A percentile compares a stretch with the other conserved stretches of the same genome.
phyloP scores from a whole-genome alignment of 352 stramenopile genomes.

The Phytopythium aichiense region DNA sequence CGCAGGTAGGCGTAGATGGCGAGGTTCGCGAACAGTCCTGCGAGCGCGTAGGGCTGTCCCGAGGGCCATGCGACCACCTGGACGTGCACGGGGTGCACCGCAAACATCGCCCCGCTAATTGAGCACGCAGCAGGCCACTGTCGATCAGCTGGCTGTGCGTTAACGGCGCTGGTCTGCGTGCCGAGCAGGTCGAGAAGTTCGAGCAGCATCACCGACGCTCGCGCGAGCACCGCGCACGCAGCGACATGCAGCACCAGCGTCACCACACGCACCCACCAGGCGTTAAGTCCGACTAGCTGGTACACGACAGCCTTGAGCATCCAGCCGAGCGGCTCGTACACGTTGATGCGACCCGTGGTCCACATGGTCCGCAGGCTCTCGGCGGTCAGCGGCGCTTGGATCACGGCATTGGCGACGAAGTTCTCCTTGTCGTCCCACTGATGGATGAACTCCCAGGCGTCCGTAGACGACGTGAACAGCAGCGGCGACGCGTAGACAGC shows the following conservation, averaged over 20 bases:
- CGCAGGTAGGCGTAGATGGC: constrained; percentile 27
- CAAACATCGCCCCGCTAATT: constrained; percentile 45
- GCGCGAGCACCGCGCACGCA: constrained; percentile 22
- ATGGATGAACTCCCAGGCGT: constrained; percentile 42
- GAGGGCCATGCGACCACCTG: constrained; percentile 72
- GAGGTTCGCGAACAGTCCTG: constrained; percentile 46
- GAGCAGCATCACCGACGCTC: constrained; percentile 20
- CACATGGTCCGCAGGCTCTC: constrained; percentile 39
- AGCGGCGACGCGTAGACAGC: constrained; percentile 4
- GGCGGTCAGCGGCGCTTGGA: constrained; percentile 31
- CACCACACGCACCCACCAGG: constrained; percentile 34
- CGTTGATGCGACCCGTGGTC: constrained; percentile 51
- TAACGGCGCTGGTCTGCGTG: not conserved
- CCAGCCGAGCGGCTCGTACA: constrained; percentile 68
- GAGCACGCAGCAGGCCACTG: constrained; percentile 15
- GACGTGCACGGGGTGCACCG: constrained; percentile 57
- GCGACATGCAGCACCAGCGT: constrained; percentile 39
- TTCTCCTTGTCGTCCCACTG: constrained; percentile 60
- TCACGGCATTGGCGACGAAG: constrained; percentile 46
- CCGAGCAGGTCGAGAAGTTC: constrained; percentile 10
- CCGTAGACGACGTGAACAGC: not conserved
- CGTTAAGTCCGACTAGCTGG: constrained; percentile 25
- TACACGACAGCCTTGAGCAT: constrained; percentile 51
- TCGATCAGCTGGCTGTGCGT: not conserved
- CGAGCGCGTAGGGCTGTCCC: constrained; percentile 59